Conservation (phyloP, 108 stramenopile species). For the Cylindrotheca fusiformis region DNA sequence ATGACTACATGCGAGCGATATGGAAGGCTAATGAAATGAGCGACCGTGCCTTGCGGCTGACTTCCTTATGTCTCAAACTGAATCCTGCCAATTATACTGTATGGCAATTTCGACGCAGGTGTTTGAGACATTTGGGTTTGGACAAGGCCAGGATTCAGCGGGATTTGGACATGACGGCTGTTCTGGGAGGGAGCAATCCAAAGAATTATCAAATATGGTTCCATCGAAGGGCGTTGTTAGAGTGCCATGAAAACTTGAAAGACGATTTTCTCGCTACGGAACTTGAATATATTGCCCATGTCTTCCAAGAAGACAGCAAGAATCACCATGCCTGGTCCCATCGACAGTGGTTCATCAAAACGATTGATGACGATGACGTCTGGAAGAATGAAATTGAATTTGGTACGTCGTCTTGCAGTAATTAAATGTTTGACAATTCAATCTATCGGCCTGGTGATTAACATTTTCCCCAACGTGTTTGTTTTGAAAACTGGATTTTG, state of each 20-base stretch:
- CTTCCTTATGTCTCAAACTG: slow-evolving; percentile 72
- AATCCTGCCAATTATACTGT: slow-evolving; percentile 98
- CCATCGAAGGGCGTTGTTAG: slow-evolving; percentile 92
- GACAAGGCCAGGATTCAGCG: slow-evolving; percentile 22
- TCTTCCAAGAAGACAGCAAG: slow-evolving; percentile 89
- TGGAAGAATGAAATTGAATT: slow-evolving; percentile 82
- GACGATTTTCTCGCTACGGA: slow-evolving; percentile 56
- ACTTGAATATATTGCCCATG: slow-evolving; percentile 74
- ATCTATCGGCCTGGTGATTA: not conserved
- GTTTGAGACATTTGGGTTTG: slow-evolving; percentile 33
- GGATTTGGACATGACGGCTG: slow-evolving; percentile 74
- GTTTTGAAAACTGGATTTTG: not conserved
- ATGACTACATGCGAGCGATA: slow-evolving; percentile 88
- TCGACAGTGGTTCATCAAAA: slow-evolving; percentile 86
- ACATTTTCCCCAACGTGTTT: not conserved
- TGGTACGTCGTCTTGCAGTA: slow-evolving; percentile 14
- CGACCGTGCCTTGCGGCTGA: slow-evolving; percentile 79
- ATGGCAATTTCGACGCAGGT: slow-evolving; percentile 91
- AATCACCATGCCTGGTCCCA: slow-evolving; percentile 99
- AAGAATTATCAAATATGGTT: slow-evolving; percentile 99
- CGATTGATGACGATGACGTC: slow-evolving; percentile 42
- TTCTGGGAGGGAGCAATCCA: slow-evolving; percentile 91
- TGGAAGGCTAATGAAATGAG: slow-evolving; percentile 61
- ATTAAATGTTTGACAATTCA: not conserved
- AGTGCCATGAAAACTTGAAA: slow-evolving; percentile 33